Base-by-base conservation (phyloP, 768 basidiomycete species). In the Pholiota molesta region DNA sequence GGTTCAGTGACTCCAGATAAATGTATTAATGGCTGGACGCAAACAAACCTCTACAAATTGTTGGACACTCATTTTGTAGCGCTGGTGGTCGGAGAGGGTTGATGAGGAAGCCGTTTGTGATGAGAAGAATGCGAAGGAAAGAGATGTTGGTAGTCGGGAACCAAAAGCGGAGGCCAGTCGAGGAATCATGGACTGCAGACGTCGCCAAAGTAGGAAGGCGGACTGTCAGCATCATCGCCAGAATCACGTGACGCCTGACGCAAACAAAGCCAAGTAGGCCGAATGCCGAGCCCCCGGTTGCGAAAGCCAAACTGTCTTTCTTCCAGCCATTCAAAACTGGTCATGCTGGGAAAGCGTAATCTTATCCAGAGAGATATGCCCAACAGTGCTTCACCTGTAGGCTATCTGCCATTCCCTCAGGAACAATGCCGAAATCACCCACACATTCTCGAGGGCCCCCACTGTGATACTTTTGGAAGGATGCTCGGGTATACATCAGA, bases 1-100 rank as follows among this genome's bases (percentile, higher is more conserved):
- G 61, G 44, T 13, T 56, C 54, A 31, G 19, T 35, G 28, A n/a
- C 17, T 26, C 31, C 31, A 44, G 10, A 17, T n/a, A 16, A 33
- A 42, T 13, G 37, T 28, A 47, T 37, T 16, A 19, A 33, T 7
- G 14, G 16, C 52, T 33, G 10, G 21, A 44, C 31, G 29, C 61
- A 19, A 19, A 65, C 78, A 7, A 54, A 80, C 83, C 28, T 84
- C 81, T 23, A 84, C 83, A 28, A 80, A 47, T 55, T 79, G 69
- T 65, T 81, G 73, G 54, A 73, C 75, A 44, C 71, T 62, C 76
- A 79, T 79, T 55, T 57, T 69, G 40, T 62, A 62, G n/a, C 64
- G 61, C 64, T 71, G 70, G 35, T 59, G 40, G 59, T 65, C 57
- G 9, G 73, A 70, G 51, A 69, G 68, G 19, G 65, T 67, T 33